Evolutionary conservation across 2,329 filamentous ascomycete species (phyloP).

Genomic region (Trichoderma harzianum): DNA sequence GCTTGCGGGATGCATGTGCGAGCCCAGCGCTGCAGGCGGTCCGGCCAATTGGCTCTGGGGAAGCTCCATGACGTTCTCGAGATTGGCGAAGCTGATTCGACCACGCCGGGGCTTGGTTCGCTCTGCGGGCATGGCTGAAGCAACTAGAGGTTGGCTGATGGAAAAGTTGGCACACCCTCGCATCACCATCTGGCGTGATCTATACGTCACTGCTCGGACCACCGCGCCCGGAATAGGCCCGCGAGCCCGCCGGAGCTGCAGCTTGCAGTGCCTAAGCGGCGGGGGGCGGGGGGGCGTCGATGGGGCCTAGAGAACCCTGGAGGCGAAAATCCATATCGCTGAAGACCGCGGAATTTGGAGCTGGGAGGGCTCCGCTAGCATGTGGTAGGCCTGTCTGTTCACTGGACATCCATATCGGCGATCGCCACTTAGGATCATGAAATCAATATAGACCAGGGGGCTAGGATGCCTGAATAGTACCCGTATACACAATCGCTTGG

Average conservation of each 20-base stretch:
- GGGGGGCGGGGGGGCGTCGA: not conserved
- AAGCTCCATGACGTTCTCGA: not conserved
- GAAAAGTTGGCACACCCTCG: conserved; percentile 13
- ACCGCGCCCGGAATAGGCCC: not conserved
- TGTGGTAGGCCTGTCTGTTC: conserved; percentile 1
- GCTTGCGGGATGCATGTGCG: not conserved
- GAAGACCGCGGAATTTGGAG: not conserved
- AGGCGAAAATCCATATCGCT: not conserved
- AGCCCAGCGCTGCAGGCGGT: not conserved
- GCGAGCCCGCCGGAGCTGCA: not conserved
- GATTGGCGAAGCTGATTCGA: conserved; percentile 17
- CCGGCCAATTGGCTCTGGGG: not conserved
- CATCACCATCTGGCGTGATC: conserved; percentile 17
- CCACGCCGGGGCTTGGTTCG: not conserved
- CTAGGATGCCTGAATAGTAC: not conserved
- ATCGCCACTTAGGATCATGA: not conserved
- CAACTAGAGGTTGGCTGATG: conserved; percentile 8
- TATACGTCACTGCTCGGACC: conserved; percentile 9
- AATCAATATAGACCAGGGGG: not conserved
- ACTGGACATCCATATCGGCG: not conserved
- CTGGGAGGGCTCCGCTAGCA: not conserved
- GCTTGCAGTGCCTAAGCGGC: not conserved
- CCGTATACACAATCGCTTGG: not conserved
- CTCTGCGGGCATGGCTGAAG: not conserved
- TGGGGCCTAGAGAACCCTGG: not conserved